Evolutionary conservation across 495 filamentous ascomycete genomes (phyloP).

Genomic region (Annulohypoxylon bovei): DNA sequence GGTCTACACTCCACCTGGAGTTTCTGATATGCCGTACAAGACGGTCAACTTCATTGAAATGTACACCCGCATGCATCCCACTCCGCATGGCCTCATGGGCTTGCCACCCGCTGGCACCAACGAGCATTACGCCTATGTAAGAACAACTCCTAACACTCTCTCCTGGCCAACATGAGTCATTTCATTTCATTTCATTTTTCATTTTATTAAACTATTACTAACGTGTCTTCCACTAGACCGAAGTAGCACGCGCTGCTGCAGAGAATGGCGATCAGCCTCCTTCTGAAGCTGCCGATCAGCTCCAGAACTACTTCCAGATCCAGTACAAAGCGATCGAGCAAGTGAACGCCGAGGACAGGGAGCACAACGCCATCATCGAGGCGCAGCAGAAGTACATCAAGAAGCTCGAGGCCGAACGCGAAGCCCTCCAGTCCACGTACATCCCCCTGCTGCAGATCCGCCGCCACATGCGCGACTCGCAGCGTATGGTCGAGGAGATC

Average conservation of each 20-base stretch:
- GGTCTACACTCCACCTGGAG: constrained; percentile 39
- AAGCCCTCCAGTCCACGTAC: neutral
- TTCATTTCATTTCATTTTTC: too few relatives aligned
- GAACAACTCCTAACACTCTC: neutral
- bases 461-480: neutral
- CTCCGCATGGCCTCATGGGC: constrained; percentile 11
- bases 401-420: neutral
- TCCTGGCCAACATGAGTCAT: neutral
- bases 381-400: neutral
- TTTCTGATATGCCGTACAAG: neutral
- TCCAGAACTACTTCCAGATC: neutral
- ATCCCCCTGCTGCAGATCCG: constrained; percentile 7
- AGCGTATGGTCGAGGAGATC: neutral
- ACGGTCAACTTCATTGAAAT: constrained; percentile 9
- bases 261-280: neutral
- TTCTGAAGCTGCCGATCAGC: neutral
- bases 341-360: neutral
- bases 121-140: constrained; percentile 25
- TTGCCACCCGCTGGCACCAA: neutral
- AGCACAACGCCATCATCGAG: neutral
- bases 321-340: neutral
- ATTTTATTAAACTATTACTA: constrained; percentile 1
- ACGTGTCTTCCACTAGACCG: neutral
- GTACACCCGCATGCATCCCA: constrained; percentile 41
- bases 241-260: neutral